Evolutionary conservation across 208 protist species (phyloP).

Genomic region (Wallacemonas rigidus): DNA sequence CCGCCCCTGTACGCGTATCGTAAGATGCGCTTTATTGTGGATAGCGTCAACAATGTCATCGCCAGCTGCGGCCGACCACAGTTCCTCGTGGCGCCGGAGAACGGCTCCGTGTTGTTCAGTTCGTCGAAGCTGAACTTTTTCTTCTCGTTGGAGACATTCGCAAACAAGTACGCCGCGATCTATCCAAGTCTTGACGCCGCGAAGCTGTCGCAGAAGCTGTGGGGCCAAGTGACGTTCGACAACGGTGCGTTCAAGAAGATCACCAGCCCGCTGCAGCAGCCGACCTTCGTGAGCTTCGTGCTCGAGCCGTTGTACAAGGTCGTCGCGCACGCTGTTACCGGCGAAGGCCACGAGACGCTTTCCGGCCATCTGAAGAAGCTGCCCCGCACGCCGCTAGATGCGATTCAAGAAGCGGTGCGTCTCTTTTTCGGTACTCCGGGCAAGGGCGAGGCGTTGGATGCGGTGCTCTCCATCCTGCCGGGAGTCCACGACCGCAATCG

Average conservation of each 20-base stretch:
- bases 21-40: slow-evolving; percentile 97
- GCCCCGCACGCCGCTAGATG: slow-evolving; percentile 63
- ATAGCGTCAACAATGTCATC: slow-evolving; percentile 95
- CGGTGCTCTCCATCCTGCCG: slow-evolving; percentile 69
- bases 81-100: slow-evolving; percentile 64
- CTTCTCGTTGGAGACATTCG: slow-evolving; percentile 96
- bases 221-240: slow-evolving; percentile 97
- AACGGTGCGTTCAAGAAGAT: slow-evolving; percentile 60
- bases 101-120: slow-evolving; percentile 94
- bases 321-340: slow-evolving; percentile 74
- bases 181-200: slow-evolving; percentile 59
- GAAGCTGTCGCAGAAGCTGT: slow-evolving; percentile 93
- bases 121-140: slow-evolving; percentile 84
- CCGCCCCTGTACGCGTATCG: slow-evolving; percentile 98
- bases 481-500: slow-evolving; percentile 27
- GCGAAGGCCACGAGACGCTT: slow-evolving; percentile 50
- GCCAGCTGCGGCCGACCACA: slow-evolving; percentile 30
- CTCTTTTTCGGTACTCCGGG: slow-evolving; percentile 62
- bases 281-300: slow-evolving; percentile 98
- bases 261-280: slow-evolving; percentile 52
- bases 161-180: slow-evolving; percentile 90
- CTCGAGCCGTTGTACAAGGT: slow-evolving; percentile 99
- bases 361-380: slow-evolving; percentile 43
- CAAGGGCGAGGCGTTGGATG: slow-evolving; percentile 54
- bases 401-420: slow-evolving; percentile 67